phyloP scores from a whole-genome alignment of 2,329 filamentous ascomycete genomes.

The Cercospora sojina region DNA sequence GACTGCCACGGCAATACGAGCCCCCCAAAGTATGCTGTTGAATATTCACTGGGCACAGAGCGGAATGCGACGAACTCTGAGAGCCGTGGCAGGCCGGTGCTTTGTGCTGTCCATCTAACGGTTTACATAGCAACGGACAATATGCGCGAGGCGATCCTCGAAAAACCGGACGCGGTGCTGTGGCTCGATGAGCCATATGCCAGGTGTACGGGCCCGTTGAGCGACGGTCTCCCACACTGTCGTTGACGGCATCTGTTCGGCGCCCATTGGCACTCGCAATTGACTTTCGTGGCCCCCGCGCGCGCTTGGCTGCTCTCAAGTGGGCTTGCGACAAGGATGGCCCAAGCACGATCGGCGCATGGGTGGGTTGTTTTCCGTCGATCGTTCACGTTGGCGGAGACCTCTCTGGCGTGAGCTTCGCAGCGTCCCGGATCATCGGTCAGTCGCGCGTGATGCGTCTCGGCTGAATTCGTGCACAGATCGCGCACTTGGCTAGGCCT shows the following conservation, averaged over 20 bases:
- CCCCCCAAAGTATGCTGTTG: neutral
- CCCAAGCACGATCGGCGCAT: neutral
- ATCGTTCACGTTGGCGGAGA: neutral
- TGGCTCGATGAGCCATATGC: neutral
- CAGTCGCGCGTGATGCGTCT: neutral
- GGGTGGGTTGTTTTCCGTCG: constrained; percentile 3
- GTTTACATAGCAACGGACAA: constrained; percentile 5
- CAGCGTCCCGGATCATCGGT: constrained; percentile 1
- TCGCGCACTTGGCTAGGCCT: neutral
- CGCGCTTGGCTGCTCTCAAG: neutral
- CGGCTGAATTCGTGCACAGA: neutral
- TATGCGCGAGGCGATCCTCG: neutral
- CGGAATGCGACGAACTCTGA: neutral
- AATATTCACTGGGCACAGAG: neutral
- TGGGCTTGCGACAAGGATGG: neutral
- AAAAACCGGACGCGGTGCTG: neutral
- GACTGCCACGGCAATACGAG: neutral
- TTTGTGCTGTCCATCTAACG: constrained; percentile 1
- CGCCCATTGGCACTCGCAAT: neutral
- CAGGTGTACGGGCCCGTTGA: neutral
- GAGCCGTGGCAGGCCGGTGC: neutral
- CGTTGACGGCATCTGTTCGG: neutral
- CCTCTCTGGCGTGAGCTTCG: constrained; percentile 2
- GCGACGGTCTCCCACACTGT: neutral
- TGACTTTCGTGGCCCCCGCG: neutral